Conservation (phyloP, 805 yeast genomes). For the Hanseniaspora vineae region DNA sequence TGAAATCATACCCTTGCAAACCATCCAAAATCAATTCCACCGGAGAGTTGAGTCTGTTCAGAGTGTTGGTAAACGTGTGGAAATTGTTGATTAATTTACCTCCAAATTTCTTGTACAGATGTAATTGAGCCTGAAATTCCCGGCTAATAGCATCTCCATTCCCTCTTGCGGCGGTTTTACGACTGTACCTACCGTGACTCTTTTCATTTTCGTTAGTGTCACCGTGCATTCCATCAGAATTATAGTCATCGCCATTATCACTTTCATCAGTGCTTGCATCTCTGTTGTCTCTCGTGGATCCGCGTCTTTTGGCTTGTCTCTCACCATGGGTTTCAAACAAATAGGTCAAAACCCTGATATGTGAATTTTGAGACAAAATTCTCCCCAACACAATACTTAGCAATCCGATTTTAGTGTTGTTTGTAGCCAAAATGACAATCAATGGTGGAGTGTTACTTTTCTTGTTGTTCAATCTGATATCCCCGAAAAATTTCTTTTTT, state of each 20-base stretch:
- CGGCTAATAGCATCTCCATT: conserved; percentile 3
- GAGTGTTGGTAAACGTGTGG: conserved; percentile 25
- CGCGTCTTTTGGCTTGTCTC: neutral
- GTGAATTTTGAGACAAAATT: conserved; percentile 48
- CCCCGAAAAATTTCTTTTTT: conserved; percentile 50
- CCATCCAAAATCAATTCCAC: conserved; percentile 75
- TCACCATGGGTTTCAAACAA: neutral
- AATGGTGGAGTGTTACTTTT: conserved; percentile 75
- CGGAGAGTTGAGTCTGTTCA: conserved; percentile 49
- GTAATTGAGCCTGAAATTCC: conserved; percentile 35
- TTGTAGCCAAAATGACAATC: conserved; percentile 59
- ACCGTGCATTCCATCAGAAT: neutral
- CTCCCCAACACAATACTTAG: conserved; percentile 71
- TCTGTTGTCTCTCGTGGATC: neutral
- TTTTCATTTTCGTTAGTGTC: neutral
- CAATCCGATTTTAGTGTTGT: conserved; percentile 52
- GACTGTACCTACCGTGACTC: conserved; percentile 1
- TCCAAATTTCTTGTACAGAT: conserved; percentile 45
- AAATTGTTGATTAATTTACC: conserved; percentile 45
- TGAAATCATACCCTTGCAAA: conserved; percentile 70
- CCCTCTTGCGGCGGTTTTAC: neutral
- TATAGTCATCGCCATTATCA: conserved; percentile 7
- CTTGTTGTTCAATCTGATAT: conserved; percentile 44
- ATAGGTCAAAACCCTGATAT: conserved; percentile 49
- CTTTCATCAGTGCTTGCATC: conserved; percentile 6